phyloP scores from a whole-genome alignment of 352 stramenopile genomes.

The Pythium brachiatum region DNA sequence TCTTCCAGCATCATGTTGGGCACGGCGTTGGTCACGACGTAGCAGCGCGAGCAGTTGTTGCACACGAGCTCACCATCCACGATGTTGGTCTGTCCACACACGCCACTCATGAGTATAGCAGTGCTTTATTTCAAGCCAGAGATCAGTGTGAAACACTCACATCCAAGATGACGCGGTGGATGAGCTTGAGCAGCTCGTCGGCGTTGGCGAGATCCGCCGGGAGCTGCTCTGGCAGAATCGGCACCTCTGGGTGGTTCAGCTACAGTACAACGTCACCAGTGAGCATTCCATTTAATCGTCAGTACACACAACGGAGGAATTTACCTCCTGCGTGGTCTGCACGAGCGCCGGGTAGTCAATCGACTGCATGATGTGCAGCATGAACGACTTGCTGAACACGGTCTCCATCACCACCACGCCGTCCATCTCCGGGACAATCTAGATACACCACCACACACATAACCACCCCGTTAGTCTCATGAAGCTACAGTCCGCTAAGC shows the following conservation, averaged over 20 bases:
- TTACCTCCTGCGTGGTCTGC: slow-evolving; percentile 72
- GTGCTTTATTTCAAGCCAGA: too few relatives aligned
- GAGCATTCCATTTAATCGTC: background rate
- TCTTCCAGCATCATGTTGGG: slow-evolving; percentile 87
- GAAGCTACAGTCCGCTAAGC: too few relatives aligned
- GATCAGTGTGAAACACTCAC: slow-evolving; percentile 45
- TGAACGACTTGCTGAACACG: slow-evolving; percentile 80
- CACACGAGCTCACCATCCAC: slow-evolving; percentile 81
- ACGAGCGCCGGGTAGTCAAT: slow-evolving; percentile 81
- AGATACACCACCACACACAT: background rate
- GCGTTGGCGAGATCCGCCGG: slow-evolving; percentile 51
- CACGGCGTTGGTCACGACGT: slow-evolving; percentile 74
- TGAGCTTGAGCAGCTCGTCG: slow-evolving; percentile 69
- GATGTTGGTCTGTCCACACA: slow-evolving; percentile 64
- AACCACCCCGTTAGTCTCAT: background rate
- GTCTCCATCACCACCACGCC: slow-evolving; percentile 77
- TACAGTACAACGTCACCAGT: slow-evolving; percentile 20
- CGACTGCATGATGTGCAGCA: slow-evolving; percentile 84
- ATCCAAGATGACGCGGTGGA: slow-evolving; percentile 81
- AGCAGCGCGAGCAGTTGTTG: slow-evolving; percentile 82
- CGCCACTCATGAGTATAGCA: slow-evolving; percentile 6
- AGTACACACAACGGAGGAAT: background rate
- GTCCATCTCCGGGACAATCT: slow-evolving; percentile 81
- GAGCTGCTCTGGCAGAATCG: slow-evolving; percentile 62
- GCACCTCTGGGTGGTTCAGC: slow-evolving; percentile 80